Conservation (phyloP, 2,329 filamentous ascomycete genomes). For the Emericellopsis atlantica region DNA sequence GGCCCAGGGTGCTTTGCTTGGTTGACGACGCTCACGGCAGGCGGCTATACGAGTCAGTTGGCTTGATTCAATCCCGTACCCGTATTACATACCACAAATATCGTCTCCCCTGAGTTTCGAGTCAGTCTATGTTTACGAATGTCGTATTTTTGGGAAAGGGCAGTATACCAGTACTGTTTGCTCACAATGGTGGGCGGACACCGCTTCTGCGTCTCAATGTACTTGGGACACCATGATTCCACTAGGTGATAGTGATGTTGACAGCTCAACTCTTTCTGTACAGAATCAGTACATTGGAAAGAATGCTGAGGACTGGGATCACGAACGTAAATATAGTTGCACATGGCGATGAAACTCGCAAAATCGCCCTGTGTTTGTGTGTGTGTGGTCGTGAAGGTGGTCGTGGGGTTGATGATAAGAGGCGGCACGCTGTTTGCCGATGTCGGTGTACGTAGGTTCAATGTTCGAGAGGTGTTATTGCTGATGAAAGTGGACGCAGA, state of each 20-base stretch:
- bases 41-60: conserved; percentile 13
- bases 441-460: too few species aligned
- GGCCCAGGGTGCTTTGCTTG: conserved; percentile 23
- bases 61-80: neutral
- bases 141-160: neutral
- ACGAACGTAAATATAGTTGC: conserved; percentile 36
- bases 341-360: conserved; percentile 18
- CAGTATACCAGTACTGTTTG: conserved; percentile 30
- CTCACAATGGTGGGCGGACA: conserved; percentile 29
- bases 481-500: too few species aligned
- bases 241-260: conserved; percentile 36
- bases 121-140: conserved; percentile 10
- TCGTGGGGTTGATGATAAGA: too few species aligned
- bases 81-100: conserved; percentile 27
- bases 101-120: conserved; percentile 23
- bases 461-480: too few species aligned
- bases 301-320: neutral
- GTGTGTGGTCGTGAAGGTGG: too few species aligned
- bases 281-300: neutral
- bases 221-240: conserved; percentile 31
- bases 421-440: too few species aligned
- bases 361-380: too few species aligned
- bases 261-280: conserved; percentile 37
- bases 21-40: conserved; percentile 24
- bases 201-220: conserved; percentile 28